These are phyloP conservation scores for Ramaria sp. DNA, from an alignment of 768 basidiomycete species.

Conservation along the genomic window DNA sequence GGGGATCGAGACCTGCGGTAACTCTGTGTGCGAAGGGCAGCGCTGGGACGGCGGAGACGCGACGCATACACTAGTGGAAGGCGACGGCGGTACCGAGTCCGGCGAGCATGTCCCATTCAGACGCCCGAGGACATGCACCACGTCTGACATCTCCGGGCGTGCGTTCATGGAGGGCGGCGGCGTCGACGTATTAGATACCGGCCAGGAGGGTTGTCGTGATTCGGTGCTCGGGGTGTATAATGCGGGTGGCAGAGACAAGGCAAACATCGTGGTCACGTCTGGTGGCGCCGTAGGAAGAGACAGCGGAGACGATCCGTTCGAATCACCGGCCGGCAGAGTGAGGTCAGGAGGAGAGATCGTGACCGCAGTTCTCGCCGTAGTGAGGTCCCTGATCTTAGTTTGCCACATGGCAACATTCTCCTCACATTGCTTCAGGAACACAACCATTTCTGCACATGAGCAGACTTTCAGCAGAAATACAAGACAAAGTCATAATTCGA, in stretches of 20 bases:
- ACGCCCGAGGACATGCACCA: not conserved
- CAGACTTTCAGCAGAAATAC: not conserved
- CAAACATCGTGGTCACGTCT: slow-evolving; percentile 7
- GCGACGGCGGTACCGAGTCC: not conserved
- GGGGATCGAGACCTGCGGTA: slow-evolving; percentile 9
- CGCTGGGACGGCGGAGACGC: not conserved
- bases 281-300: not conserved
- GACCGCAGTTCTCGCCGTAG: not conserved
- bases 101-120: not conserved
- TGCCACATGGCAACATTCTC: slow-evolving; percentile 66
- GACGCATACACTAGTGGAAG: not conserved
- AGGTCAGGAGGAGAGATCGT: not conserved
- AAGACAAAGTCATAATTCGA: not conserved
- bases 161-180: not conserved
- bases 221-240: not conserved
- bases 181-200: not conserved
- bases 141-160: not conserved
- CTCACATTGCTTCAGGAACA: slow-evolving; percentile 55
- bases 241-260: slow-evolving; percentile 6
- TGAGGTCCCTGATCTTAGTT: slow-evolving; percentile 31
- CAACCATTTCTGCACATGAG: slow-evolving; percentile 43
- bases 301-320: not conserved
- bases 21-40: slow-evolving; percentile 2
- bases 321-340: not conserved
- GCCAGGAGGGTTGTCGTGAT: not conserved